Percentiles rank a stretch among this genome's conserved stretches.
phyloP scores from a whole-genome alignment of 352 stramenopile species.

The Phytophthora fragariae region DNA sequence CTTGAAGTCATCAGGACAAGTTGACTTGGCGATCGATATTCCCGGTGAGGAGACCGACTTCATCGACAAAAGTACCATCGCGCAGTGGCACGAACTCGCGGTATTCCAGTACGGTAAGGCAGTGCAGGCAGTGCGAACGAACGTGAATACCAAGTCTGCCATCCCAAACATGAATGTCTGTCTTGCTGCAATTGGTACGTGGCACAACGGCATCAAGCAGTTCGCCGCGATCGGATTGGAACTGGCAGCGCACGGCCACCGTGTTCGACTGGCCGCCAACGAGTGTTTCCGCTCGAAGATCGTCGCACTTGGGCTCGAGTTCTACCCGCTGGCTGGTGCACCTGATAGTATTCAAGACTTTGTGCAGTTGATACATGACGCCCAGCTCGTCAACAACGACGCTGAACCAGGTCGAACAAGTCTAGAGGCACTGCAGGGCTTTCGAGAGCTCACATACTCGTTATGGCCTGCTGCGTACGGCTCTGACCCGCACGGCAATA shows the following conservation, averaged over 20 bases:
- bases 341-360: conserved; percentile 23
- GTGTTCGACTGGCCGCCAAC: conserved; percentile 82
- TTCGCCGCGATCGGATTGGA: conserved; percentile 57
- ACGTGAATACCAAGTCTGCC: conserved; percentile 6
- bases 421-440: conserved; percentile 19
- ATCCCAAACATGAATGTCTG: conserved; percentile 47
- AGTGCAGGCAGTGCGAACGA: conserved; percentile 7
- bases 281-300: conserved; percentile 62
- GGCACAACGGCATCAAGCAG: conserved; percentile 55
- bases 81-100: conserved; percentile 14
- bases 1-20: conserved; percentile 8
- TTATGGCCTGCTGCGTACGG: conserved; percentile 47
- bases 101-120: conserved; percentile 15
- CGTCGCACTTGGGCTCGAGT: conserved; percentile 43
- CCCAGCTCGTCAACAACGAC: conserved; percentile 22
- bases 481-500: conserved; percentile 40
- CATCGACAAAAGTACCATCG: conserved; percentile 8
- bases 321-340: conserved; percentile 39
- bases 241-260: conserved; percentile 65
- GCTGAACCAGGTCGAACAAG: conserved; percentile 13
- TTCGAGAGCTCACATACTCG: conserved; percentile 50
- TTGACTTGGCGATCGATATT: conserved; percentile 5
- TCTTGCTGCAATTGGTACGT: conserved; percentile 43
- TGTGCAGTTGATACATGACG: conserved; percentile 22
- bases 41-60: conserved; percentile 7